phyloP scores from a whole-genome alignment of 73 alveolate genomes.

The Tetrahymena borealis region DNA sequence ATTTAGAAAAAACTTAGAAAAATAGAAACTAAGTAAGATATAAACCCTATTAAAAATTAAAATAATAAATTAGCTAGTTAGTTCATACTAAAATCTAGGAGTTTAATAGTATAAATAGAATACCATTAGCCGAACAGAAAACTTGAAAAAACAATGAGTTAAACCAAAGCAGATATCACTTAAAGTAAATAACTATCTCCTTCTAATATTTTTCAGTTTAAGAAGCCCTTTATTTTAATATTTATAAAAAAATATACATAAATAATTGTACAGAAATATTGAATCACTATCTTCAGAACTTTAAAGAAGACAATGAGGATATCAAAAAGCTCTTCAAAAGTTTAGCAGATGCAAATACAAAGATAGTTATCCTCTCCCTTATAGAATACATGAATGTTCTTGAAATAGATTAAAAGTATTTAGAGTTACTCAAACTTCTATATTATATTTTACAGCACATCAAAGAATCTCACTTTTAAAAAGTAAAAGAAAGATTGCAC shows the following conservation, averaged over 20 bases:
- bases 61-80: too few relatives aligned
- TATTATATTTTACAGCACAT: background rate
- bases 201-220: background rate
- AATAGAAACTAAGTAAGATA: too few relatives aligned
- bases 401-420: background rate
- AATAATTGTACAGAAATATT: background rate
- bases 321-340: background rate
- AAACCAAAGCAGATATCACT: background rate
- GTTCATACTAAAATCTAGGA: too few relatives aligned
- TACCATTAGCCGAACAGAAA: too few relatives aligned
- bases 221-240: background rate
- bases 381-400: constrained; percentile 1
- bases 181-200: background rate
- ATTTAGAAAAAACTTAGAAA: background rate
- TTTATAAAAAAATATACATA: background rate
- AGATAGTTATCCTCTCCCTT: background rate
- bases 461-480: background rate
- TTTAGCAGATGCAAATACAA: background rate
- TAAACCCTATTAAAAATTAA: too few relatives aligned
- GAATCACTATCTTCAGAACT: background rate
- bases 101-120: too few relatives aligned
- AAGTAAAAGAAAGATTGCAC: background rate
- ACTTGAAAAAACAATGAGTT: too few relatives aligned
- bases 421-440: background rate
- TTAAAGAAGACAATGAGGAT: background rate